Percentiles rank a stretch among this genome's conserved stretches.
Evolutionary conservation across 495 filamentous ascomycete species (phyloP).

Genomic region (Aspergillus wentii): DNA sequence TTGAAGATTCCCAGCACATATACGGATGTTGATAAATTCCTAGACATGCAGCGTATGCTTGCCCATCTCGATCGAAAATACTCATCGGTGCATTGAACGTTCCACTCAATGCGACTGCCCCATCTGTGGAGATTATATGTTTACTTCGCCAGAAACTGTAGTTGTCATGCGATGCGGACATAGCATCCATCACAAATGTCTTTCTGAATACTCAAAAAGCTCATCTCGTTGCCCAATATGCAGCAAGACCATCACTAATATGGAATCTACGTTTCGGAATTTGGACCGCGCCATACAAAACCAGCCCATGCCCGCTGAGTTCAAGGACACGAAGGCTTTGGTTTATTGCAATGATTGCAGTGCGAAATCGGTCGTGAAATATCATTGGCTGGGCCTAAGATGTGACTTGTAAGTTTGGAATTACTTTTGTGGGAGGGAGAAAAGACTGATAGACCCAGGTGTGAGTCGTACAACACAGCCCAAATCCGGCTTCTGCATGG

Average conservation of each 20-base stretch:
- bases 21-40: slow-evolving; percentile 14
- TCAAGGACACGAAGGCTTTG: slow-evolving; percentile 70
- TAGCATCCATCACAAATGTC: slow-evolving; percentile 86
- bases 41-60: slow-evolving; percentile 91
- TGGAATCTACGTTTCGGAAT: slow-evolving; percentile 92
- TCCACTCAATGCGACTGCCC: slow-evolving; percentile 95
- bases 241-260: slow-evolving; percentile 88
- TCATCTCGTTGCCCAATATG: slow-evolving; percentile 96
- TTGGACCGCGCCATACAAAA: slow-evolving; percentile 76
- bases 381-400: slow-evolving; percentile 93
- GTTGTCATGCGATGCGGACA: slow-evolving; percentile 96
- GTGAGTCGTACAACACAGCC: slow-evolving; percentile 79
- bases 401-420: slow-evolving; percentile 66
- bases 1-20: too few relatives aligned
- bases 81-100: slow-evolving; percentile 92
- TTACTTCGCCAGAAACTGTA: slow-evolving; percentile 82
- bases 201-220: slow-evolving; percentile 73
- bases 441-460: slow-evolving; percentile 36
- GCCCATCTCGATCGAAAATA: slow-evolving; percentile 68
- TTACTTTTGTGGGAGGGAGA: too few relatives aligned
- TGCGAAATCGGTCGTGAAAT: slow-evolving; percentile 75
- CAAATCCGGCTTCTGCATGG: slow-evolving; percentile 60
- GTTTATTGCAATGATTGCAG: slow-evolving; percentile 94
- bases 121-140: slow-evolving; percentile 98
- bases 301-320: slow-evolving; percentile 89